Evolutionary conservation across 2,329 filamentous ascomycete species (phyloP).

Genomic region (Verruconis gallopava): DNA sequence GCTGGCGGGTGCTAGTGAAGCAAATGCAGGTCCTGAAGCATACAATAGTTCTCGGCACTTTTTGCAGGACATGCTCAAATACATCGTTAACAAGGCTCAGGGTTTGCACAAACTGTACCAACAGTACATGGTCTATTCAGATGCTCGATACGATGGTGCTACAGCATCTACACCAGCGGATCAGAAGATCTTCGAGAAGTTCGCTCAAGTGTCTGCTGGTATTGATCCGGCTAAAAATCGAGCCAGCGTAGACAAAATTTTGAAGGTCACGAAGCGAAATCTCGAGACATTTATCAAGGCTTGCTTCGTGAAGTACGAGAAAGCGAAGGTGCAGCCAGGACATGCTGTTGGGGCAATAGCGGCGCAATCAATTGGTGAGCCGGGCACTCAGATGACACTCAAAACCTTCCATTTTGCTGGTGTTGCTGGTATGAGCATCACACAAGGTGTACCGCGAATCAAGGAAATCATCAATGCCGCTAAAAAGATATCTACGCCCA

Average conservation of each 20-base stretch:
- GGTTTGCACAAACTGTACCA: conserved; percentile 39
- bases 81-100: conserved; percentile 50
- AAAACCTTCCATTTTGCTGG: conserved; percentile 99
- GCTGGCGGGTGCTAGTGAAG: conserved; percentile 20
- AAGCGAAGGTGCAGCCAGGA: conserved; percentile 82
- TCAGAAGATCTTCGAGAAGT: neutral
- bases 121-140: neutral
- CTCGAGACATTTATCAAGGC: conserved; percentile 64
- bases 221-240: conserved; percentile 4
- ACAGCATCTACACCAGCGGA: neutral
- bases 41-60: conserved; percentile 66
- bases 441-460: conserved; percentile 97
- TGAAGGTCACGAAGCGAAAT: conserved; percentile 68
- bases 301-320: conserved; percentile 81
- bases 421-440: conserved; percentile 99
- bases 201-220: neutral
- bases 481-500: conserved; percentile 82
- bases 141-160: neutral
- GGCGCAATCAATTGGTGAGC: conserved; percentile 95
- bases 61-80: conserved; percentile 62
- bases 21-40: conserved; percentile 27
- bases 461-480: conserved; percentile 99
- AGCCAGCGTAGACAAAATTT: conserved; percentile 52
- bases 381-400: conserved; percentile 96
- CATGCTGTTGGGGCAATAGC: conserved; percentile 94